A percentile compares a stretch with the other conserved stretches of the same genome.
Conservation (phyloP, 192 early-diverging fungal species). For the Linnemannia elongata region DNA sequence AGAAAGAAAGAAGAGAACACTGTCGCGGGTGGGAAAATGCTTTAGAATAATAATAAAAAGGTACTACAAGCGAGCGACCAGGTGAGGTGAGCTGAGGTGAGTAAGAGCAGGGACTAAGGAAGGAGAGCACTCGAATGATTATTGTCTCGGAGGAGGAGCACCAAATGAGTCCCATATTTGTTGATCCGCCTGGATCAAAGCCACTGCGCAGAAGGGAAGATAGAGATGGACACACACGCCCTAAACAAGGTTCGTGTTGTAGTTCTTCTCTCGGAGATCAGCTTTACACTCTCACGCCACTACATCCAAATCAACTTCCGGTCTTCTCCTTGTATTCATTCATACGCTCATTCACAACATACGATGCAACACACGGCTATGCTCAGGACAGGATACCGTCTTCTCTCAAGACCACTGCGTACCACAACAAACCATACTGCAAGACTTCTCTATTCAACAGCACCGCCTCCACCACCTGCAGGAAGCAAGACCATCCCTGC, state of each 20-base stretch:
- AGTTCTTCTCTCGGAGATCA: constrained; percentile 13
- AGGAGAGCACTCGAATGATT: not conserved
- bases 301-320: not conserved
- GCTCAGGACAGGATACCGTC: constrained; percentile 10
- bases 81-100: too few species aligned
- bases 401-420: not conserved
- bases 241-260: too few species aligned
- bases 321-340: not conserved
- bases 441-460: constrained; percentile 32
- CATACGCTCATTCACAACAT: not conserved
- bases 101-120: not conserved
- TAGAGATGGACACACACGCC: not conserved
- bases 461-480: constrained; percentile 19
- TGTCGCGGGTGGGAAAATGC: too few species aligned
- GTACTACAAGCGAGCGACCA: not conserved
- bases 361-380: not conserved
- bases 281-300: not conserved
- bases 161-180: constrained; percentile 3
- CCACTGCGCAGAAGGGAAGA: not conserved
- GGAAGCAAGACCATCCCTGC: constrained; percentile 44
- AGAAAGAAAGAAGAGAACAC: constrained; percentile 17
- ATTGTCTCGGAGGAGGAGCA: constrained; percentile 15
- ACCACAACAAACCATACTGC: not conserved
- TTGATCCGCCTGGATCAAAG: constrained; percentile 10
- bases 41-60: not conserved